phyloP scores from a whole-genome alignment of 306 rosid species.

The Dicorynia guianensis region DNA sequence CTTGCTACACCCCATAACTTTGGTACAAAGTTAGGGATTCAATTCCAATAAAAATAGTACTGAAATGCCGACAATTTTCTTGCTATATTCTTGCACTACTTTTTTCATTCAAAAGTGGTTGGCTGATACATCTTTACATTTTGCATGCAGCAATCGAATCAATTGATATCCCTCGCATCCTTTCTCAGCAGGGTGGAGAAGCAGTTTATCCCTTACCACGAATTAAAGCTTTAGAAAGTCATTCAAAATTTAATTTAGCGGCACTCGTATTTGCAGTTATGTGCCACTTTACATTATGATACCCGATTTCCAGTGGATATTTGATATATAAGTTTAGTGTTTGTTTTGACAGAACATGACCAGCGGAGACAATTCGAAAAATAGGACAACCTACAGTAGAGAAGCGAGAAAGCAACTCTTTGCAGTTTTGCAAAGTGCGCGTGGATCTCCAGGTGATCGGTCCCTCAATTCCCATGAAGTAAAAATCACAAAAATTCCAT shows the following conservation, averaged over 20 bases:
- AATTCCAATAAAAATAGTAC: slow-evolving; percentile 28
- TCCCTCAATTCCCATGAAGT: too few species aligned
- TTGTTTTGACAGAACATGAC: slow-evolving; percentile 63
- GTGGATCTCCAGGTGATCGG: slow-evolving; percentile 92
- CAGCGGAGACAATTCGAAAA: slow-evolving; percentile 76
- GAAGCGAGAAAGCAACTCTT: slow-evolving; percentile 95
- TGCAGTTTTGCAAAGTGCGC: slow-evolving; percentile 95
- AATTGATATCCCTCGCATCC: slow-evolving; percentile 93
- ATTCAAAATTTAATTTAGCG: slow-evolving; percentile 89
- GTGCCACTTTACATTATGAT: slow-evolving; percentile 43
- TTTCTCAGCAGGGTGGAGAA: slow-evolving; percentile 99
- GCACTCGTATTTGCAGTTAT: slow-evolving; percentile 89
- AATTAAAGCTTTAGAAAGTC: slow-evolving; percentile 83
- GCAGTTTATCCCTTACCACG: slow-evolving; percentile 90
- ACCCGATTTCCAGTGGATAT: slow-evolving; percentile 6
- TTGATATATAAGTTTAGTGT: slow-evolving; percentile 40
- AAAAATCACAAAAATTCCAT: too few species aligned
- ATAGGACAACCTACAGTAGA: slow-evolving; percentile 68
- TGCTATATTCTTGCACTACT: slow-evolving; percentile 32
- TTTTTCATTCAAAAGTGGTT: slow-evolving; percentile 32
- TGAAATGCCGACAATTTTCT: slow-evolving; percentile 7
- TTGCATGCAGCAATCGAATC: slow-evolving; percentile 83
- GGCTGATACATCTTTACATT: slow-evolving; percentile 42
- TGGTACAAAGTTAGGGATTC: too few species aligned
- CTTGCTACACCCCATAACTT: too few species aligned